These are phyloP conservation scores for Starmerella ratchasimensis DNA, from an alignment of 805 yeast species.

Conservation along the genomic window DNA sequence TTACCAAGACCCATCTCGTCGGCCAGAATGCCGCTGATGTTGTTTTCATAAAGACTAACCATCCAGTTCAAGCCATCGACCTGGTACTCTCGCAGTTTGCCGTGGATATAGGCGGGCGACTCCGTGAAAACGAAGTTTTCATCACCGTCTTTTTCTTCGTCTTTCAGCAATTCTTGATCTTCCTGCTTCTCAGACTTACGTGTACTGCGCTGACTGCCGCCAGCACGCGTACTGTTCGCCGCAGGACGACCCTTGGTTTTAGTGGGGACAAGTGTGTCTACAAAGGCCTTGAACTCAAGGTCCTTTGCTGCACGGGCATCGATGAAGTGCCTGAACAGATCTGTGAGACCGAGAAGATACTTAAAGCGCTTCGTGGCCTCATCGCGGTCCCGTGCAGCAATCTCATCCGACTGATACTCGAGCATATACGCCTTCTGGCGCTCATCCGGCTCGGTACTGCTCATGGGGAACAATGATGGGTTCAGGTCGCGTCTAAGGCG, in stretches of 20 bases:
- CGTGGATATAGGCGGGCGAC: slow-evolving; percentile 64
- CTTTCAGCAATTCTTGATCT: slow-evolving; percentile 79
- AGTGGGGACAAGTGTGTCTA: slow-evolving; percentile 22
- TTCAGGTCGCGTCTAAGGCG: too few relatives aligned
- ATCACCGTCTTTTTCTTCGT: slow-evolving; percentile 49
- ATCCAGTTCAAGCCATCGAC: slow-evolving; percentile 93
- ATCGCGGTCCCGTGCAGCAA: slow-evolving; percentile 27
- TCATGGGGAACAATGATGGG: background rate
- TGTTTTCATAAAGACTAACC: slow-evolving; percentile 73
- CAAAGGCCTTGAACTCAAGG: slow-evolving; percentile 36
- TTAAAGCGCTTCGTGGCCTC: slow-evolving; percentile 70
- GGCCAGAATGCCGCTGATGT: slow-evolving; percentile 83
- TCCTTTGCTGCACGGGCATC: slow-evolving; percentile 71
- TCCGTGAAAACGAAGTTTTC: slow-evolving; percentile 67
- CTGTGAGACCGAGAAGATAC: slow-evolving; percentile 69
- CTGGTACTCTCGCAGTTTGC: slow-evolving; percentile 78
- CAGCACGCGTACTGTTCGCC: slow-evolving; percentile 12
- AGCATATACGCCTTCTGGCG: slow-evolving; percentile 23
- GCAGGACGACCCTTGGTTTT: slow-evolving; percentile 13
- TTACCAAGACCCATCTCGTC: slow-evolving; percentile 99
- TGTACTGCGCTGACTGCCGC: slow-evolving; percentile 34
- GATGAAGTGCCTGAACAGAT: slow-evolving; percentile 76
- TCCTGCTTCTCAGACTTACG: slow-evolving; percentile 92
- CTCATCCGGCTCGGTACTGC: slow-evolving; percentile 16
- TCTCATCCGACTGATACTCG: slow-evolving; percentile 20